Evolutionary conservation across 106 monocot genomes (phyloP), one percentile per base, ranked within the genome.

Genomic region (Allium sativum): DNA sequence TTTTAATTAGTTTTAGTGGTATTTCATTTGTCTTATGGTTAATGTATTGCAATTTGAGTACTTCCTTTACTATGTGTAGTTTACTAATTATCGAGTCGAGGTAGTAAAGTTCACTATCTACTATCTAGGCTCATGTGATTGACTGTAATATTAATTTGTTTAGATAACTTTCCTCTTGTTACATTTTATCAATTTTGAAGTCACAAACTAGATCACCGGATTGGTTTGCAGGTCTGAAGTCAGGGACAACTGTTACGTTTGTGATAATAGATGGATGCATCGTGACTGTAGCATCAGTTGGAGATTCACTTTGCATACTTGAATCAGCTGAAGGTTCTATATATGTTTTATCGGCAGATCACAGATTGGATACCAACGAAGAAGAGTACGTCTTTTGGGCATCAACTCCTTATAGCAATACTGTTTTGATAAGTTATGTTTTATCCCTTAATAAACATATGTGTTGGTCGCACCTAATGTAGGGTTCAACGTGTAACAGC

Each of bases 181-280:
- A 41, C 18, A 44, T 60, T 18, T 44, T 8, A 20, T 62, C 5
- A 45, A 1, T 20, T 48, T 19, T 13, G 6, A 45, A 46, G n/a
- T 61, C 61, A 45, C 41, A 15, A 62, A 19, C 21, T 16, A 46
- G 10, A 14, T 48, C 61, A 45, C 45, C 10, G 52, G 21, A 54
- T 61, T 9, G 20, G 31, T 65, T 64, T 74, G 45, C 83, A 94
- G 94, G 74, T 15, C 77, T 74, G 58, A 56, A 68, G 52, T 94
- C 94, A 12, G 94, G 94, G 60, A 94, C 94, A 54, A 94, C 94
- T 20, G 94, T 84, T 21, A 94, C 94, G 70, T 78, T 90, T 74
- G 94, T 81, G 56, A 84, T 94, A 61, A 65, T 94, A 64, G 89
- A 94, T 72, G 86, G 81, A 31, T 75, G 73, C 83, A 78, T 75